Conservation (phyloP, 140 eudicot genomes). For the Cichorium intybus region DNA sequence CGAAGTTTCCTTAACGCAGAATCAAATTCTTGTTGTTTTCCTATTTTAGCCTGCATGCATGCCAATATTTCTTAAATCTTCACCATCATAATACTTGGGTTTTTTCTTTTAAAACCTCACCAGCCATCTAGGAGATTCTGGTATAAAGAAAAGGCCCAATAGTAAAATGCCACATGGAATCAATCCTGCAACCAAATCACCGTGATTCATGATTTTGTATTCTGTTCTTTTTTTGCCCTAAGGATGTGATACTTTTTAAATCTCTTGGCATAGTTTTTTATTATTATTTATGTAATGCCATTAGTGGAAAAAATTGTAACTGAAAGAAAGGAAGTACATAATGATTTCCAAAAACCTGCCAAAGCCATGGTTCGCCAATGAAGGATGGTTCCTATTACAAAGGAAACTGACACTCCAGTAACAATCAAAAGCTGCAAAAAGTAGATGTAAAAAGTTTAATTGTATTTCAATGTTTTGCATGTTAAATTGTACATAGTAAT, state of each 20-base stretch:
- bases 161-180: conserved; percentile 72
- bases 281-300: not conserved
- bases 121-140: conserved; percentile 96
- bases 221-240: not conserved
- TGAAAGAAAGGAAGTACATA: not conserved
- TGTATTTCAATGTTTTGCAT: not conserved
- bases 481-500: not conserved
- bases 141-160: conserved; percentile 64
- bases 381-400: conserved; percentile 61
- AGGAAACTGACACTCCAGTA: conserved; percentile 66
- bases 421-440: conserved; percentile 69
- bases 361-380: conserved; percentile 86
- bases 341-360: conserved; percentile 42
- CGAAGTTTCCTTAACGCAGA: conserved; percentile 62
- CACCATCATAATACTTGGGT: not conserved
- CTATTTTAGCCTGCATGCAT: conserved; percentile 63
- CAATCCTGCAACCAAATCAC: conserved; percentile 51
- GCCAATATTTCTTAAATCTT: not conserved
- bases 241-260: not conserved
- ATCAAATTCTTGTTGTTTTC: conserved; percentile 62
- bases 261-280: not conserved
- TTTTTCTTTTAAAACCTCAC: conserved; percentile 35
- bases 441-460: conserved; percentile 1
- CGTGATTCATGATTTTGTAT: not conserved
- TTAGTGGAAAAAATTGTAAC: not conserved